Evolutionary conservation across 169 alveolate species (phyloP).

Genomic region (Hepatocystis sp.): DNA sequence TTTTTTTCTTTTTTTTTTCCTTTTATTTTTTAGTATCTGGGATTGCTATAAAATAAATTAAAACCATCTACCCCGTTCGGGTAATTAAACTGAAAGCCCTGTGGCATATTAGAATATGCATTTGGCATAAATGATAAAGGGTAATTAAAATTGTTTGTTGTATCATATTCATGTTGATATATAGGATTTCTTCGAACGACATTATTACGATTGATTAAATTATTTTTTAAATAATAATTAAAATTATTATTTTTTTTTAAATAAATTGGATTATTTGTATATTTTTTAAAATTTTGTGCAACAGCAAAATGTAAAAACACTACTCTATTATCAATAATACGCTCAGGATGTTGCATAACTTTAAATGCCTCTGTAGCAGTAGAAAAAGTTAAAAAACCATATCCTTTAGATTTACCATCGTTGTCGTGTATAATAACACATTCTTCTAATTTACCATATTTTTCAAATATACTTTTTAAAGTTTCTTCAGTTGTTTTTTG

Average conservation of each 20-base stretch:
- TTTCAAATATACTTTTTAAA: conserved; percentile 76
- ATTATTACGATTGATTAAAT: conserved; percentile 36
- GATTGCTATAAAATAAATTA: conserved; percentile 57
- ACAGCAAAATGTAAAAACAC: conserved; percentile 82
- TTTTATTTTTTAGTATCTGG: conserved; percentile 55
- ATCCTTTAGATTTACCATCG: conserved; percentile 84
- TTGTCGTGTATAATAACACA: conserved; percentile 81
- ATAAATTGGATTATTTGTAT: conserved; percentile 42
- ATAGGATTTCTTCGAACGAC: conserved; percentile 48
- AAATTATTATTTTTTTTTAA: conserved; percentile 45
- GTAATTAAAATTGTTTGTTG: conserved; percentile 56
- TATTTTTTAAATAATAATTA: conserved; percentile 46
- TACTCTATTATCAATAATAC: conserved; percentile 83
- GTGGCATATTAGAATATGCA: conserved; percentile 61
- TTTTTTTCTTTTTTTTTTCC: no score
- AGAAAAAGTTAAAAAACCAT: conserved; percentile 81
- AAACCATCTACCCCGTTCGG: conserved; percentile 53
- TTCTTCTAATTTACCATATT: conserved; percentile 83
- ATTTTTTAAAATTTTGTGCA: conserved; percentile 76
- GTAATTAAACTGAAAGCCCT: conserved; percentile 63
- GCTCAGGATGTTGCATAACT: conserved; percentile 84
- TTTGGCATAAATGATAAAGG: conserved; percentile 70
- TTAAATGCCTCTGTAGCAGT: conserved; percentile 80
- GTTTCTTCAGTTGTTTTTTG: conserved; percentile 80
- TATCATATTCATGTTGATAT: conserved; percentile 61